phyloP scores from a whole-genome alignment of 2,329 filamentous ascomycete genomes.

The Coniochaeta sp. region DNA sequence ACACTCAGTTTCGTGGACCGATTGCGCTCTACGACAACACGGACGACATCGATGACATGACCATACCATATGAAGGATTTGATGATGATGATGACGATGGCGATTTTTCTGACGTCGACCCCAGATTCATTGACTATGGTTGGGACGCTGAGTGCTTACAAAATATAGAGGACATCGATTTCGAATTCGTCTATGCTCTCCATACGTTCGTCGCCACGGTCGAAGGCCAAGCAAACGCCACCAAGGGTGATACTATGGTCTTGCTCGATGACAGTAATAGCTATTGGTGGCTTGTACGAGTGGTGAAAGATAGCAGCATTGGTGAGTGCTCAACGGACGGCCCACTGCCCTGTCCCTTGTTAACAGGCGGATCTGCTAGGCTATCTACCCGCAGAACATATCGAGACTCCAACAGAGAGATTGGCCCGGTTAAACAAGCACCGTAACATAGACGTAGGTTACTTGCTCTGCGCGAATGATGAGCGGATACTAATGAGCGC shows the following conservation, averaged over 20 bases:
- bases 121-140: conserved; percentile 60
- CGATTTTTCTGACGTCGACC: conserved; percentile 41
- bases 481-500: conserved; percentile 19
- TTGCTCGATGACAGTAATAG: conserved; percentile 97
- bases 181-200: conserved; percentile 97
- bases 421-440: conserved; percentile 94
- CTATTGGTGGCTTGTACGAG: conserved; percentile 98
- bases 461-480: not conserved
- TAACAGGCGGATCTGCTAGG: conserved; percentile 41
- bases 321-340: conserved; percentile 31
- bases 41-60: conserved; percentile 24
- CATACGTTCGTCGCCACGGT: conserved; percentile 98
- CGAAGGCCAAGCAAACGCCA: conserved; percentile 95
- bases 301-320: conserved; percentile 97
- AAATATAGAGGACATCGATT: conserved; percentile 96
- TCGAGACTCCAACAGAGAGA: conserved; percentile 93
- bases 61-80: conserved; percentile 35
- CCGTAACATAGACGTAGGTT: conserved; percentile 86
- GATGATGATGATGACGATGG: conserved; percentile 53
- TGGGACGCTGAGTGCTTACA: conserved; percentile 83
- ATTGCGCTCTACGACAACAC: conserved; percentile 8
- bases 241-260: conserved; percentile 98
- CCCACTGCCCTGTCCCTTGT: conserved; percentile 11
- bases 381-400: conserved; percentile 94
- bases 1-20: not conserved